Conservation (phyloP, 2,329 filamentous ascomycete species). For the Calonectria pteridis region DNA sequence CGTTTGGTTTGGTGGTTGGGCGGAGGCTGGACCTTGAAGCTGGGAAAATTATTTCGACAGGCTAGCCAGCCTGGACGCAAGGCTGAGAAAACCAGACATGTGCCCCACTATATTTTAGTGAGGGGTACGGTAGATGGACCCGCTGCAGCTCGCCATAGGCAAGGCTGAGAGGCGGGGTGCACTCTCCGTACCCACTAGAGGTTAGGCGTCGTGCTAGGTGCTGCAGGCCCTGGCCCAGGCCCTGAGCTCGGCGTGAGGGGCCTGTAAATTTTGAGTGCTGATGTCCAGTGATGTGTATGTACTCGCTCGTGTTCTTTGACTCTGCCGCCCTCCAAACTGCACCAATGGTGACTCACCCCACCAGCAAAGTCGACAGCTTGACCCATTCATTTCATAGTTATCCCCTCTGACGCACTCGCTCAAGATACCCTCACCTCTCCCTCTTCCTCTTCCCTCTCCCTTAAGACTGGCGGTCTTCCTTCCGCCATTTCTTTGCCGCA, state of each 20-base stretch:
- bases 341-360: slow-evolving; percentile 23
- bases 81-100: slow-evolving; percentile 23
- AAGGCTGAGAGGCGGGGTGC: slow-evolving; percentile 29
- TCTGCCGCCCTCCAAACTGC: neutral
- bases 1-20: slow-evolving; percentile 5
- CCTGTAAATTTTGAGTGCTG: slow-evolving; percentile 21
- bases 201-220: slow-evolving; percentile 9
- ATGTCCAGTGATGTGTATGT: slow-evolving; percentile 9
- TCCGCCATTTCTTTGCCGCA: slow-evolving; percentile 21
- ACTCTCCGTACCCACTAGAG: slow-evolving; percentile 12
- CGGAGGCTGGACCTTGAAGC: slow-evolving; percentile 12
- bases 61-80: slow-evolving; percentile 19
- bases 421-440: slow-evolving; percentile 28
- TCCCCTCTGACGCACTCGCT: slow-evolving; percentile 26
- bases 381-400: slow-evolving; percentile 30
- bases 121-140: slow-evolving; percentile 25
- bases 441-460: slow-evolving; percentile 34
- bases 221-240: slow-evolving; percentile 15
- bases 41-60: slow-evolving; percentile 29
- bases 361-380: slow-evolving; percentile 21
- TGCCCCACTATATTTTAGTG: slow-evolving; percentile 26
- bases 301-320: neutral
- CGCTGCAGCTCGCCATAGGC: slow-evolving; percentile 15
- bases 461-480: neutral
- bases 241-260: slow-evolving; percentile 7